phyloP scores from a whole-genome alignment of 805 yeast species.

The Jamesozyma spencerorum region DNA sequence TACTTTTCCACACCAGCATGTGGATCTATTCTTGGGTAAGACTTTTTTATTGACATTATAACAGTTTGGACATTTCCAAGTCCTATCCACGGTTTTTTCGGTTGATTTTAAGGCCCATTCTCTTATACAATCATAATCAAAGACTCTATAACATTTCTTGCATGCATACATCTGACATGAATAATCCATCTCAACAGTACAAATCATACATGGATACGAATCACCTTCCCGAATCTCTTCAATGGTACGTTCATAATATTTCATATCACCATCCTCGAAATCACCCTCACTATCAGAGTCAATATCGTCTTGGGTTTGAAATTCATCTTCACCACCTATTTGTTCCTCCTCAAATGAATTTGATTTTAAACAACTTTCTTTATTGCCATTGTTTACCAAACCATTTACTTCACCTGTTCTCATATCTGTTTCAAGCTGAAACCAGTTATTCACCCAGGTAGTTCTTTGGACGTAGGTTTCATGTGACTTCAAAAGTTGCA shows the following conservation, averaged over 20 bases:
- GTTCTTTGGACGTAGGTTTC: no score
- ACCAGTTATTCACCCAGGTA: no score
- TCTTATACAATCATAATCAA: constrained; percentile 73
- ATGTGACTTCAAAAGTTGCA: no score
- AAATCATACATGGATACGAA: constrained; percentile 75
- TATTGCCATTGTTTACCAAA: no score
- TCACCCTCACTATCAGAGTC: constrained; percentile 2
- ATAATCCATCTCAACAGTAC: constrained; percentile 72
- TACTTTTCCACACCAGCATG: constrained; percentile 84
- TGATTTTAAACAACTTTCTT: background rate
- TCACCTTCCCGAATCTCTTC: constrained; percentile 37
- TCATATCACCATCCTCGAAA: constrained; percentile 10
- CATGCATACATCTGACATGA: constrained; percentile 73
- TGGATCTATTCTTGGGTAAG: constrained; percentile 36
- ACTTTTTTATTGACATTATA: constrained; percentile 41
- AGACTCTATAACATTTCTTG: constrained; percentile 65
- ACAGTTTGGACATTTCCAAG: constrained; percentile 82
- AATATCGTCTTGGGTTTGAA: constrained; percentile 1
- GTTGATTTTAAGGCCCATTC: constrained; percentile 82
- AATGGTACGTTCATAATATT: constrained; percentile 26
- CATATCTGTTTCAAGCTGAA: background rate
- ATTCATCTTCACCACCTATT: constrained; percentile 7
- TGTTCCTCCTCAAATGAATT: constrained; percentile 3
- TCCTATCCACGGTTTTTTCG: constrained; percentile 46
- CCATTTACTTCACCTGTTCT: constrained; percentile 4